Conservation (phyloP, 495 filamentous ascomycete genomes). For the Opeltia flavorubescens region DNA sequence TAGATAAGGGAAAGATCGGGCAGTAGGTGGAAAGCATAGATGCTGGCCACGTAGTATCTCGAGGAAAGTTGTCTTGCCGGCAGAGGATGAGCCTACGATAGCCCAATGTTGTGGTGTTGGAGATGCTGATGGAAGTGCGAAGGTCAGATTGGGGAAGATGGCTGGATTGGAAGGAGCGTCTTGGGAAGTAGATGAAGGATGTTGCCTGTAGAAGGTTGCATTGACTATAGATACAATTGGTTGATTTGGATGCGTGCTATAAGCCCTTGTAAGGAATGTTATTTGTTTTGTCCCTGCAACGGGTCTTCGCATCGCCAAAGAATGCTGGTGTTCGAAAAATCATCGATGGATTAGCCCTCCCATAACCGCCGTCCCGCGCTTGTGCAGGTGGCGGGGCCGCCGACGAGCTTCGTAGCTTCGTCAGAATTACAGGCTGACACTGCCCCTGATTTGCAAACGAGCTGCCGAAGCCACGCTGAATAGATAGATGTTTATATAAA, state of each 20-base stretch:
- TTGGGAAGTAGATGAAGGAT: constrained; percentile 39
- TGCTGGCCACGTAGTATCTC: constrained; percentile 60
- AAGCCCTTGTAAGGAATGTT: too few species aligned
- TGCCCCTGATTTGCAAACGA: too few species aligned
- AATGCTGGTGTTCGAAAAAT: neutral
- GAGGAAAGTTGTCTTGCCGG: constrained; percentile 63
- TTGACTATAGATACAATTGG: constrained; percentile 61
- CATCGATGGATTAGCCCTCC: too few species aligned
- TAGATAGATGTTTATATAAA: too few species aligned
- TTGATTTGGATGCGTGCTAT: neutral
- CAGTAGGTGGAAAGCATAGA: constrained; percentile 54
- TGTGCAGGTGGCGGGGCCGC: too few species aligned
- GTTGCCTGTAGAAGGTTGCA: constrained; percentile 68
- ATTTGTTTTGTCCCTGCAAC: too few species aligned
- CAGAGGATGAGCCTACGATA: constrained; percentile 55
- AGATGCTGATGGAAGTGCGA: constrained; percentile 43
- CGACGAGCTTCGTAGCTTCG: too few species aligned
- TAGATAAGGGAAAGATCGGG: constrained; percentile 65
- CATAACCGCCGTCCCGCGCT: too few species aligned
- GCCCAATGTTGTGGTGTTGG: constrained; percentile 48
- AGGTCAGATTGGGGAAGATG: constrained; percentile 53
- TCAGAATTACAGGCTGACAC: too few species aligned
- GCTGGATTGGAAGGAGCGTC: constrained; percentile 38
- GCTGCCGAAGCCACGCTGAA: too few species aligned
- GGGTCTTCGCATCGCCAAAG: neutral